Conservation (phyloP, 495 filamentous ascomycete genomes). For the Podospora conica region DNA sequence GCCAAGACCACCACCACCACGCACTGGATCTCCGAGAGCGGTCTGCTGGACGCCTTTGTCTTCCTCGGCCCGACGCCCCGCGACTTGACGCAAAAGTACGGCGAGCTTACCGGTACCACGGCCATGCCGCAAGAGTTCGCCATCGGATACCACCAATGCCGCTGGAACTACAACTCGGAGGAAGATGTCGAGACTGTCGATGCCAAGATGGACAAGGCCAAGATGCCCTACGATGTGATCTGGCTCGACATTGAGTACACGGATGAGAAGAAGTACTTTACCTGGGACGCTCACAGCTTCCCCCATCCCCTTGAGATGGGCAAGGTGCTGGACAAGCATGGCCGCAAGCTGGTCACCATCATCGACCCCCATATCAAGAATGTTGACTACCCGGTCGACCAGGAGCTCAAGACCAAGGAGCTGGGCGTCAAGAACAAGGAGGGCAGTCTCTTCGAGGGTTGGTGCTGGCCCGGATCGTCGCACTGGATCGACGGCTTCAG, state of each 20-base stretch:
- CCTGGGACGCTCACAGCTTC: constrained; percentile 86
- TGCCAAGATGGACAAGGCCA: constrained; percentile 86
- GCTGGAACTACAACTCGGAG: constrained; percentile 97
- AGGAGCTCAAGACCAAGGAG: constrained; percentile 76
- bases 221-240: constrained; percentile 96
- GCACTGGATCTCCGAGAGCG: constrained; percentile 94
- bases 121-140: constrained; percentile 87
- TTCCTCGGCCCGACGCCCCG: constrained; percentile 82
- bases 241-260: constrained; percentile 98
- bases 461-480: constrained; percentile 97
- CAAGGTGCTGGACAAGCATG: constrained; percentile 72
- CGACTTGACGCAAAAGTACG: constrained; percentile 73
- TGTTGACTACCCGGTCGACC: constrained; percentile 64
- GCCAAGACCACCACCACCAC: constrained; percentile 73
- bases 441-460: constrained; percentile 82
- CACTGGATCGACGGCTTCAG: constrained; percentile 96
- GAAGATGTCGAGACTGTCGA: constrained; percentile 96
- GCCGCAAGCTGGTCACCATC: constrained; percentile 86
- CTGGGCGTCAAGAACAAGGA: constrained; percentile 86
- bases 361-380: constrained; percentile 99
- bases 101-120: constrained; percentile 89
- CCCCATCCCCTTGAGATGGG: constrained; percentile 80
- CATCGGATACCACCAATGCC: constrained; percentile 91
- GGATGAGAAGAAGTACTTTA: constrained; percentile 94
- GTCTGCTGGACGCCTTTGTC: constrained; percentile 85